Evolutionary conservation across 2,329 filamentous ascomycete species (phyloP), one percentile per base, ranked within the genome.

Genomic region (Xylaria sp.): DNA sequence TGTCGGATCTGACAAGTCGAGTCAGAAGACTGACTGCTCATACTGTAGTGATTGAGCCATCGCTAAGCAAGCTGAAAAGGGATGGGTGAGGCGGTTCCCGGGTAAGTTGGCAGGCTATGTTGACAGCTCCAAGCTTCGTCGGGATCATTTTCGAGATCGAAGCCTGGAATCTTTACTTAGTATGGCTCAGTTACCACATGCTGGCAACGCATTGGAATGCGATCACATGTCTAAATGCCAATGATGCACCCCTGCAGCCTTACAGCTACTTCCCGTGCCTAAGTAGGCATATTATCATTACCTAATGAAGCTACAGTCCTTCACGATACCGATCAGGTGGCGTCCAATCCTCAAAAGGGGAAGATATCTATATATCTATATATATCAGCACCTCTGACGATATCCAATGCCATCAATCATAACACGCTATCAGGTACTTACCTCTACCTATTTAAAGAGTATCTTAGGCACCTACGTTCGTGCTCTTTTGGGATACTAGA

Each of bases 231-330:
- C 60, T 59, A 48, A 21, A 65, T 64, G n/a, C 48, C 63, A 63
- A 16, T 57, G 6, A 63, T 66, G 27, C 29, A 73, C 55, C 72
- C 72, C 72, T 73, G 72, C 72, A 73, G 72, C 72, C 72, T 73
- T 71, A 75, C 65, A 27, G 65, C 62, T 60, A 59, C 64, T 42
- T 54, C 37, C 29, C 3, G 62, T 66, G 58, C 58, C 58, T 16
- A 37, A 44, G 53, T 51, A 51, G 47, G 23, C 42, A 47, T 42
- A 47, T 27, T 47, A 61, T 27, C 40, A 61, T 70, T 68, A 63
- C 66, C 62, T 66, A 69, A 70, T 61, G 60, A 69, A 64, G 64
- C 60, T 64, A 67, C 66, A 44, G 21, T 57, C 23, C 54, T 55
- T 71, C 69, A 71, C 63, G 62, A 70, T 71, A 32, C 16, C 16